Conservation (phyloP, 176 grass and related monocot species). For the Urochloa ruziziensis region DNA sequence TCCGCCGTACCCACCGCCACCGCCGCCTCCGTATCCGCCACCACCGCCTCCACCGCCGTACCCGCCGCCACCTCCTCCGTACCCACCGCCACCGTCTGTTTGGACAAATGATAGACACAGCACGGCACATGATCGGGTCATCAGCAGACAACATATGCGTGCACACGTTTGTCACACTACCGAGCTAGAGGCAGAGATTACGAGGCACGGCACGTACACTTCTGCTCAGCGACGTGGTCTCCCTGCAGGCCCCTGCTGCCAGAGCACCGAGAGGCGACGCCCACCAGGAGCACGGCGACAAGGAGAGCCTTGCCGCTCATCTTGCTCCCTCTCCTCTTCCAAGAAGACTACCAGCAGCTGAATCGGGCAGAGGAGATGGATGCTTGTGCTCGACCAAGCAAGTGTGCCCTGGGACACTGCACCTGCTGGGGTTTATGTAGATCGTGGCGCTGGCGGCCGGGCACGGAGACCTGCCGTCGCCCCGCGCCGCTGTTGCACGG, state of each 20-base stretch:
- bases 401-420: slow-evolving; percentile 27
- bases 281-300: slow-evolving; percentile 51
- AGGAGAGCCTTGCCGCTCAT: slow-evolving; percentile 49
- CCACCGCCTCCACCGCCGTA: background rate
- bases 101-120: background rate
- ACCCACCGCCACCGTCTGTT: slow-evolving; percentile 40
- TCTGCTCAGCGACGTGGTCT: slow-evolving; percentile 47
- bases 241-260: slow-evolving; percentile 44
- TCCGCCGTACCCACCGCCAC: slow-evolving; percentile 5
- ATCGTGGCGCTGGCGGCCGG: background rate
- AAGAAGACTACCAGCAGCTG: background rate
- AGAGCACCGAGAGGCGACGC: slow-evolving; percentile 49
- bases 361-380: background rate
- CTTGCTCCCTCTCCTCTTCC: background rate
- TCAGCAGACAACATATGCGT: background rate
- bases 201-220: too few species aligned
- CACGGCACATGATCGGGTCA: background rate
- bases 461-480: background rate
- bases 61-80: slow-evolving; percentile 1
- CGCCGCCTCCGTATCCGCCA: slow-evolving; percentile 25
- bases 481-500: slow-evolving; percentile 8
- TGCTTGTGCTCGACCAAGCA: background rate
- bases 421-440: slow-evolving; percentile 35
- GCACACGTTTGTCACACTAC: background rate
- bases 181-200: background rate